These are phyloP conservation scores for Gaultheria prostrata DNA, from an alignment of 148 eudicot species.

Conservation along the genomic window DNA sequence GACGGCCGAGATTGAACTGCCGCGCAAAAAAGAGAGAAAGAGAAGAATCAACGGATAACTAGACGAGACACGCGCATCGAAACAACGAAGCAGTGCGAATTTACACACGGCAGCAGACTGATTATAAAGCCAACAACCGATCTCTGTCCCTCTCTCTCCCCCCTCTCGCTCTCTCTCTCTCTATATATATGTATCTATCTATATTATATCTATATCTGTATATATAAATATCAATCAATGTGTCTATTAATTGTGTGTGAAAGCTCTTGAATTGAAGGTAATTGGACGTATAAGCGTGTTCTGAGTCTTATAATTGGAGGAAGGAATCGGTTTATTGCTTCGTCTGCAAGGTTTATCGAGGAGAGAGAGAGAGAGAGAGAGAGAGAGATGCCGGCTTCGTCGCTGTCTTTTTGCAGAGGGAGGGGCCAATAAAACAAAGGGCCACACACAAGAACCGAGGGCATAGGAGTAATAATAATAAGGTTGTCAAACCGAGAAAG, in stretches of 20 bases:
- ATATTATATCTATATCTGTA: no score
- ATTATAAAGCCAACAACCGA: not conserved
- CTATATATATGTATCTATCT: not conserved
- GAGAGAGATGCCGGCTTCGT: slow-evolving; percentile 9
- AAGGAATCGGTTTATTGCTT: slow-evolving; percentile 12
- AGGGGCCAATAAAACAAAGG: not conserved
- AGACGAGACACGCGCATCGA: slow-evolving; percentile 26
- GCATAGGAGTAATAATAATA: no score
- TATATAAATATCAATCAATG: not conserved
- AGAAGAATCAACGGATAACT: slow-evolving; percentile 18
- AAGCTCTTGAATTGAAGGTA: not conserved
- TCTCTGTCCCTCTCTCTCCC: not conserved
- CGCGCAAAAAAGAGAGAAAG: not conserved
- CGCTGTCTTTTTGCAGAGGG: not conserved
- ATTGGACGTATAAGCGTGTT: not conserved
- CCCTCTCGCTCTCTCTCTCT: not conserved
- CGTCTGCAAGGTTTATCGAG: not conserved
- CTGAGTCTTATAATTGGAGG: not conserved
- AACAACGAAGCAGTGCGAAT: not conserved
- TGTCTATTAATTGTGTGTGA: no score
- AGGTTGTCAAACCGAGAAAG: no score
- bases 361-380: not conserved
- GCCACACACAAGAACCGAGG: not conserved
- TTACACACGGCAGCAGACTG: not conserved
- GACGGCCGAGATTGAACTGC: slow-evolving; percentile 18